phyloP scores from a whole-genome alignment of 208 protist genomes.

The Borovskyia barvae region DNA sequence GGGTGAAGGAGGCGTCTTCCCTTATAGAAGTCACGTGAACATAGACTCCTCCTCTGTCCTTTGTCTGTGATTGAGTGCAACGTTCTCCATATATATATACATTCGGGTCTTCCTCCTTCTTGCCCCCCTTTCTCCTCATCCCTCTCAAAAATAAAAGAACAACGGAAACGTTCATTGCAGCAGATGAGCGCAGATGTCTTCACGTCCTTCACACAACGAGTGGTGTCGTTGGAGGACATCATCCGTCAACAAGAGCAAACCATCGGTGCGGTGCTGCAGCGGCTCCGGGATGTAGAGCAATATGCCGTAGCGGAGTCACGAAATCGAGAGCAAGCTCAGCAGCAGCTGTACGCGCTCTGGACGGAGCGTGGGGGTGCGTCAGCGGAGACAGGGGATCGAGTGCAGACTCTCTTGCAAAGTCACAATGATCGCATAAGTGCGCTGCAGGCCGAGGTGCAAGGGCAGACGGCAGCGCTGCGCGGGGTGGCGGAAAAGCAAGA shows the following conservation, averaged over 20 bases:
- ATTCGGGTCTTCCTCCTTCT: too few species aligned
- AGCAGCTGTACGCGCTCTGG: constrained; percentile 36
- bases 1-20: too few species aligned
- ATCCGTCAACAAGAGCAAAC: constrained; percentile 73
- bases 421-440: constrained; percentile 50
- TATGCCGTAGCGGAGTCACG: constrained; percentile 50
- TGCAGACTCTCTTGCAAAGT: constrained; percentile 26
- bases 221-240: constrained; percentile 82
- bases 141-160: constrained; percentile 2
- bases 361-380: constrained; percentile 27
- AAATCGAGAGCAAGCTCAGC: constrained; percentile 43
- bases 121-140: constrained; percentile 12
- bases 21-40: too few species aligned
- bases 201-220: constrained; percentile 45
- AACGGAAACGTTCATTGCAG: too few species aligned
- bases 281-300: constrained; percentile 78
- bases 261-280: constrained; percentile 52
- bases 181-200: constrained; percentile 33
- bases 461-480: constrained; percentile 36
- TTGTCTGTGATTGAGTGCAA: too few species aligned
- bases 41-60: too few species aligned
- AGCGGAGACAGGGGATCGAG: constrained; percentile 14
- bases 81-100: too few species aligned
- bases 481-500: constrained; percentile 53
- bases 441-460: constrained; percentile 57